Evolutionary conservation across 176 grass and related monocot species (phyloP), one percentile per base, ranked within the genome.

Genomic region (Musa beccarii): DNA sequence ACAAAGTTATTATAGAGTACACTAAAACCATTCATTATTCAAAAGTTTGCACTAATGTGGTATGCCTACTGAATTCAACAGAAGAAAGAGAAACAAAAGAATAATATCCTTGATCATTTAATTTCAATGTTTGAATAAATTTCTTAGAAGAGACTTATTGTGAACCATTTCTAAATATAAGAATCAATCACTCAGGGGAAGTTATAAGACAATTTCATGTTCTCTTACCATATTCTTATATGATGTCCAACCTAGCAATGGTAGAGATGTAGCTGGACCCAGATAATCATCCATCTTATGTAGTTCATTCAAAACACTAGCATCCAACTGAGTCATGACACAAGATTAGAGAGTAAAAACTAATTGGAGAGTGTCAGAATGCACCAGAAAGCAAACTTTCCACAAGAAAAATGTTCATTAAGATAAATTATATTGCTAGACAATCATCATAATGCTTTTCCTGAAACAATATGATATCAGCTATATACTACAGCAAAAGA

Each of bases 171-270:
- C 54, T 49, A 63, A 2, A 17, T 63, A 62, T 63, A 25, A 9
- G 13, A 59, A 54, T 55, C 14, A 59, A 12, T 24, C 52, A 53
- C 21, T 34, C 52, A 69, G 29, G 20, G 16, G 2, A 34, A 55
- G 22, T 26, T 73, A 64, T 8, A 59, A 26, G 52, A 26, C 64
- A 63, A 72, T 54, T 76, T 52, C 57, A 54, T 52, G 10, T 25
- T 20, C 20, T 73, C 63, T 52, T 84, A 93, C 91, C 85, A 93
- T 83, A 71, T 82, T 75, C 28, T 85, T 87, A 87, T 86, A 93
- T 69, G 83, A 81, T 65, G 84, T 61, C 87, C 73, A 87, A 28
- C 87, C 85, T 76, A 82, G 73, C 78, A 93, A 74, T 69, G 87
- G 85, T 81, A 93, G 79, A 20, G 85, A 85, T 73, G 79, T 77